Base-by-base conservation (phyloP, 495 filamentous ascomycete genomes). In the Talaromyces liani region DNA sequence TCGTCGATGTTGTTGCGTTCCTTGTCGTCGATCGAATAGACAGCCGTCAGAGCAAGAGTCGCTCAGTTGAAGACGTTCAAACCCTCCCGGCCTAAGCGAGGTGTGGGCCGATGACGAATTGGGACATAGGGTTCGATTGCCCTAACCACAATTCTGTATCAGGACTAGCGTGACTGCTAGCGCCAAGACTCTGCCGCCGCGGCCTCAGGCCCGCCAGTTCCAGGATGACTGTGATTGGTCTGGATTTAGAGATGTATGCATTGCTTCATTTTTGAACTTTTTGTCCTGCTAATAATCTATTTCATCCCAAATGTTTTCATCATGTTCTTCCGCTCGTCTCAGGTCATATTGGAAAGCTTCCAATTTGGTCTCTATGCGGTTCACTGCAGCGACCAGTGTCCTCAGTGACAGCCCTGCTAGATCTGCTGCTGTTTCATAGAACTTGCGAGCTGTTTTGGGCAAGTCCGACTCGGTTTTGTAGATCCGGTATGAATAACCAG, bases 391-490 rank as follows among this genome's bases (percentile, higher is more conserved):
- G 7, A 86, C 61, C 22, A 87, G 68, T 4, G 75, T 82, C 41
- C 73, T 65, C 31, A 85, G 56, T 10, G 74, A 76, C 16, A 86
- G 63, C 8, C 80, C 82, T 14, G 74, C 72, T 16, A 77, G 64
- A 61, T 77, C 74, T 61, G 87, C 86, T 14, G 80, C 84, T 36
- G 79, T 70, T 60, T 81, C 72, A 65, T 85, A 86, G 58, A 92
- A 85, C 0, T 64, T 64, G 54, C 71, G 80, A 6, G 85, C 87
- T 0, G 71, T 65, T 12, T 81, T 76, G 4, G 82, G 75, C 47
- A 92, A 72, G 34, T 89, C 83, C 10, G 83, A 79, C 65, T 78
- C 76, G 24, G 67, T 78, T 49, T 83, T 76, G 73, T 86, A 90
- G 9, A 81, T 76, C 65, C 75, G 77, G 65, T 88, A 90, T 39